These are phyloP conservation scores for Litchi chinensis DNA, from an alignment of 345 rosid species.

Conservation along the genomic window DNA sequence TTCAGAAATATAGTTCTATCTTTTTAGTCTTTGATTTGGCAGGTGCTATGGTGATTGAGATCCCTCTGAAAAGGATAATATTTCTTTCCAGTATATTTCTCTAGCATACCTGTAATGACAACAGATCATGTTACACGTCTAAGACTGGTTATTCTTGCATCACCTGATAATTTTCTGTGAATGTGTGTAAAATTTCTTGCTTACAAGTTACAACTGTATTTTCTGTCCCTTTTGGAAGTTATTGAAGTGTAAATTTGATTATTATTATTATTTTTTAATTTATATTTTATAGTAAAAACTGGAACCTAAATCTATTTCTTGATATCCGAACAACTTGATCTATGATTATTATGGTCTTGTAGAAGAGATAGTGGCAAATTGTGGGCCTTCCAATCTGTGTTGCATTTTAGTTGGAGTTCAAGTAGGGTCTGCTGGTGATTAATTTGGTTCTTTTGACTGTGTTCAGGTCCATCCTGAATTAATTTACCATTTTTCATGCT, in stretches of 20 bases:
- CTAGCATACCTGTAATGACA: too few relatives aligned
- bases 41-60: too few relatives aligned
- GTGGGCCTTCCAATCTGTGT: constrained; percentile 1
- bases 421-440: not conserved
- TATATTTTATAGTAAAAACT: not conserved
- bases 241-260: not conserved
- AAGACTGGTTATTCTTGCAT: too few relatives aligned
- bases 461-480: not conserved
- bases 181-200: not conserved
- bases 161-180: not conserved
- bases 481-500: not conserved
- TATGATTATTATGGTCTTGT: not conserved
- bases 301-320: not conserved
- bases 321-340: not conserved
- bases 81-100: too few relatives aligned
- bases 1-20: not conserved
- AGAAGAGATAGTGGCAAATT: not conserved
- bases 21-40: too few relatives aligned
- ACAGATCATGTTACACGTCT: too few relatives aligned
- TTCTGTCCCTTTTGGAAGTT: not conserved
- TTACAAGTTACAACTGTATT: not conserved
- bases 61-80: too few relatives aligned
- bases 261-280: not conserved
- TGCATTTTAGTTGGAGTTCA: not conserved
- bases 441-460: not conserved